Percentiles rank a stretch among this genome's conserved stretches.
phyloP scores from a whole-genome alignment of 441 rosid genomes.

The Daphne laureola region DNA sequence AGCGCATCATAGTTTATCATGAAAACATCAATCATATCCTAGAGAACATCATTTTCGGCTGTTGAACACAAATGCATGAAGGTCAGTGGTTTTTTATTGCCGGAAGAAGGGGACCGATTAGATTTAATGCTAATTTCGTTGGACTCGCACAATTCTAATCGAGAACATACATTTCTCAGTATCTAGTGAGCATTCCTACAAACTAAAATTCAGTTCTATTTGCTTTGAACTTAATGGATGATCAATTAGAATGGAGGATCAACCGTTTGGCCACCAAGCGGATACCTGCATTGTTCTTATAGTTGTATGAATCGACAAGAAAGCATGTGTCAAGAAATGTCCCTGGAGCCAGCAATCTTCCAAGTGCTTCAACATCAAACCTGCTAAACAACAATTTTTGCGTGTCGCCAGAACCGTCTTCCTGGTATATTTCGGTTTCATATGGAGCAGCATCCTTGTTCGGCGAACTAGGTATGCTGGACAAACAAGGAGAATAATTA shows the following conservation, averaged over 20 bases:
- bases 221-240: background rate
- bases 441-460: constrained; percentile 39
- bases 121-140: too few species aligned
- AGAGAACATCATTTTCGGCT: too few species aligned
- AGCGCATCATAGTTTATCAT: too few species aligned
- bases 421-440: constrained; percentile 52
- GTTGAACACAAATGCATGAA: too few species aligned
- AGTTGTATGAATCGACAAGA: constrained; percentile 59
- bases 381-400: constrained; percentile 47
- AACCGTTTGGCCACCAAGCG: constrained; percentile 59
- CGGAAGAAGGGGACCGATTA: too few species aligned
- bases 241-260: constrained; percentile 24
- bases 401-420: constrained; percentile 37
- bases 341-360: constrained; percentile 33
- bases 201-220: background rate
- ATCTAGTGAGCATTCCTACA: too few species aligned
- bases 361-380: constrained; percentile 42
- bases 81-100: too few species aligned
- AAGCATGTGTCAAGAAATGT: constrained; percentile 49
- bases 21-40: too few species aligned
- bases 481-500: background rate
- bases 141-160: too few species aligned
- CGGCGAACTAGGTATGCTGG: constrained; percentile 48
- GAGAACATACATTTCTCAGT: too few species aligned
- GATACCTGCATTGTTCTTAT: constrained; percentile 68